Conservation (phyloP, 345 rosid species). For the Acer saccharum region DNA sequence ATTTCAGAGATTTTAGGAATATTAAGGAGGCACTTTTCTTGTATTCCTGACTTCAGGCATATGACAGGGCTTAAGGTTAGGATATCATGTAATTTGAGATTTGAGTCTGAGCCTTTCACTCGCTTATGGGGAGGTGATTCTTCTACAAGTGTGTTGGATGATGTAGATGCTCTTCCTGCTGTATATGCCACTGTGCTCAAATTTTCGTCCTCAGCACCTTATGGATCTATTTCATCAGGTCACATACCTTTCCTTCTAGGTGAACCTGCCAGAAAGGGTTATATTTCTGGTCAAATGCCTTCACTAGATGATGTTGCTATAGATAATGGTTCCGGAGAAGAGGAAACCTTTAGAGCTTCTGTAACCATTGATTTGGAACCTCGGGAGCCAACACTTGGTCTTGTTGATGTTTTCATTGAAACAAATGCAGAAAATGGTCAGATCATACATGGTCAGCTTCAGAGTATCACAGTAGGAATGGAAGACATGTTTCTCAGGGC, state of each 20-base stretch:
- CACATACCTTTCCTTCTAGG: constrained; percentile 90
- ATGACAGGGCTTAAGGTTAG: constrained; percentile 74
- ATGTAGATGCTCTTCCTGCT: constrained; percentile 64
- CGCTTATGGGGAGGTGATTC: constrained; percentile 50
- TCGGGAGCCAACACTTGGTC: constrained; percentile 87
- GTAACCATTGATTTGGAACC: constrained; percentile 76
- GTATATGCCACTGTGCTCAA: constrained; percentile 83
- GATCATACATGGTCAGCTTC: constrained; percentile 75
- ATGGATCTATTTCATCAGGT: constrained; percentile 73
- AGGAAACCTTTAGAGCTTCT: constrained; percentile 60
- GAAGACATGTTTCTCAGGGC: constrained; percentile 96
- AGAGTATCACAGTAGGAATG: constrained; percentile 71
- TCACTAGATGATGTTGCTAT: constrained; percentile 52
- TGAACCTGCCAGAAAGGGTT: constrained; percentile 45
- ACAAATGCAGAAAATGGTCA: constrained; percentile 84
- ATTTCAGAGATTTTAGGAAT: constrained; percentile 65
- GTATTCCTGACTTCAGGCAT: constrained; percentile 83
- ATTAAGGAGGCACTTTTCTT: constrained; percentile 80
- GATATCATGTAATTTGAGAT: constrained; percentile 71
- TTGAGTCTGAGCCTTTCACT: constrained; percentile 73
- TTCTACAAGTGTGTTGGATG: constrained; percentile 45
- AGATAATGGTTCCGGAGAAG: constrained; percentile 43
- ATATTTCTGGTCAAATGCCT: constrained; percentile 32
- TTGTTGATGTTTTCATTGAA: constrained; percentile 84
- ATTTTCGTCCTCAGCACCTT: constrained; percentile 86